phyloP scores from a whole-genome alignment of 2,329 filamentous ascomycete species.

The Apiospora hydei region DNA sequence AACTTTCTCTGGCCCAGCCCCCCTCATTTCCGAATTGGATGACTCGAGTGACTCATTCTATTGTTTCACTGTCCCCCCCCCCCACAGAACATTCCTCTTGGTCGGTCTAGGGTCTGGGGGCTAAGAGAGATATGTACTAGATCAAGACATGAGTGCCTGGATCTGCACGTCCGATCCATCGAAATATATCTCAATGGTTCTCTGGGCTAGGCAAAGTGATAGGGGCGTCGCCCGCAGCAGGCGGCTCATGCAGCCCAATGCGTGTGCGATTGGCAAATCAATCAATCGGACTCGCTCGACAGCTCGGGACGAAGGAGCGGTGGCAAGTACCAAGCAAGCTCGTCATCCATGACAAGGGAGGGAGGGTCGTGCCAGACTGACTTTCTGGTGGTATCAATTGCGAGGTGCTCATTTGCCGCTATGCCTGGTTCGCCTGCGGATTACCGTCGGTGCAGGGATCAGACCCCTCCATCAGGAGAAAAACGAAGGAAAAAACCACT shows the following conservation, averaged over 20 bases:
- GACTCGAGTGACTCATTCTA: conserved; percentile 33
- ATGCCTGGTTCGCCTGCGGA: background rate
- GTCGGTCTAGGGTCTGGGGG: background rate
- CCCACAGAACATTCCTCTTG: background rate
- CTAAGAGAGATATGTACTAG: background rate
- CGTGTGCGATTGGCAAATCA: conserved; percentile 22
- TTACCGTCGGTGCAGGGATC: conserved; percentile 34
- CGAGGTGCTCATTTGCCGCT: background rate
- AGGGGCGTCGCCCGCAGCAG: conserved; percentile 17
- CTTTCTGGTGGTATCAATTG: conserved; percentile 10
- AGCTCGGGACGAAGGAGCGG: background rate
- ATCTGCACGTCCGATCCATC: conserved; percentile 14
- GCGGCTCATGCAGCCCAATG: background rate
- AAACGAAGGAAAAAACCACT: conserved; percentile 40
- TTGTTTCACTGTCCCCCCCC: conserved; percentile 28
- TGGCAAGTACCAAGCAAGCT: background rate
- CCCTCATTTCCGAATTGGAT: conserved; percentile 13
- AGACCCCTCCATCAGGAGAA: conserved; percentile 29
- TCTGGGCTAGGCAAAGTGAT: background rate
- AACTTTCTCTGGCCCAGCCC: background rate
- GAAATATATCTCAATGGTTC: background rate
- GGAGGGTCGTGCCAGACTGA: background rate
- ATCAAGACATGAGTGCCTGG: conserved; percentile 10
- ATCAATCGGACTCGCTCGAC: background rate
- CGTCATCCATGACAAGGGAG: background rate